Evolutionary conservation across 2,329 filamentous ascomycete genomes (phyloP), one percentile per base, ranked within the genome.

Genomic region (Mycosphaerella arachidis): DNA sequence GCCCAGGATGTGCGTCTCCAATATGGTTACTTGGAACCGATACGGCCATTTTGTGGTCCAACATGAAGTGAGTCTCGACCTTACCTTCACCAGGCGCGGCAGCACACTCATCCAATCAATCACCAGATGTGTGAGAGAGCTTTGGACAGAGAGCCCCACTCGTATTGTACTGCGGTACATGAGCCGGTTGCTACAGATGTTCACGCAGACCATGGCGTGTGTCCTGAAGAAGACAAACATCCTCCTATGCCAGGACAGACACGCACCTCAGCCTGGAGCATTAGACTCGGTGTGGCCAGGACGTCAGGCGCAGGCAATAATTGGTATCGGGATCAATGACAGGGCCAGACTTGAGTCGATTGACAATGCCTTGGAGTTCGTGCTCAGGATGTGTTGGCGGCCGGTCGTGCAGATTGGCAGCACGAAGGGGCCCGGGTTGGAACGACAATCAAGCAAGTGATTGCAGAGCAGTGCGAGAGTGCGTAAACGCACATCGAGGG

Each of bases 171-270:
- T 20, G 40, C 54, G 13, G 63, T 57, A 31, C 63, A 66, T 40
- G 61, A 55, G 37, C 63, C 63, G 1, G 56, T 63, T 7, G 57
- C 59, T 12, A 66, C 63, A 27, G 63, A 66, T 48, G 50, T 66
- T 18, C 55, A 58, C 33, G 59, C 48, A 27, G 35, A 45, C 27
- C 52, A 66, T 27, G 63, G 63, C 29, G 55, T 62, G 1, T 66
- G 61, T 53, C 59, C 63, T 3, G 63, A 63, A 24, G 57, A 60
- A n/a, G 53, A 59, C 16, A 63, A 59, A 37, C 63, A 66, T 45
- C 61, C 63, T n/a, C 54, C 33, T 10, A 48, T 50, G 13, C 61
- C 63, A 4, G 63, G 63, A 35, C 27, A 61, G 35, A 53, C 30
- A 27, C 27, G 27, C 30, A 27, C 52, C 6, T 64, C 63, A 16